Conservation (phyloP, 2,329 filamentous ascomycete species). For the Fusarium multiceps region DNA sequence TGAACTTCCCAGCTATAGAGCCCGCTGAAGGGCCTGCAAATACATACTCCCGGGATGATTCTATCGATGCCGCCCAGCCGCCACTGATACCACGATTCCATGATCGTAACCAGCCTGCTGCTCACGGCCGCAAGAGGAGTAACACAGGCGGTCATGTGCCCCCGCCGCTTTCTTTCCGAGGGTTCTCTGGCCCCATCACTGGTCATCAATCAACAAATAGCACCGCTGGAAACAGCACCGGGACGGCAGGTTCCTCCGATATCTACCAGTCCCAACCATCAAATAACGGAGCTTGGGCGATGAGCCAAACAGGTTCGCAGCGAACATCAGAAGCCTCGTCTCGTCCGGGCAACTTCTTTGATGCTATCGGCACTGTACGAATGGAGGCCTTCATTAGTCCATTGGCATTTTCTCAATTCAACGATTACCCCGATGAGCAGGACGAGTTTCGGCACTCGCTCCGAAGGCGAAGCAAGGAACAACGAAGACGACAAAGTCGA, state of each 20-base stretch:
- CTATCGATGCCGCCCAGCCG: conserved; percentile 73
- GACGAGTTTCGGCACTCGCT: conserved; percentile 62
- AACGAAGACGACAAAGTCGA: conserved; percentile 63
- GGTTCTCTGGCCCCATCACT: conserved; percentile 72
- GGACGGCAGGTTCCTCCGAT: conserved; percentile 70
- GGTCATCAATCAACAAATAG: conserved; percentile 64
- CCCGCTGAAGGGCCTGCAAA: conserved; percentile 53
- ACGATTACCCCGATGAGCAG: conserved; percentile 60
- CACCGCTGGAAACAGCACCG: conserved; percentile 67
- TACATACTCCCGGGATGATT: conserved; percentile 60
- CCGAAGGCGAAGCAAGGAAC: conserved; percentile 66
- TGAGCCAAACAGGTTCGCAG: conserved; percentile 59
- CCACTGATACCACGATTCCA: conserved; percentile 78
- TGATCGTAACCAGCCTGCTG: conserved; percentile 61
- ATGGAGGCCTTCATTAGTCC: conserved; percentile 96
- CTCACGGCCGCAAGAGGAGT: conserved; percentile 86
- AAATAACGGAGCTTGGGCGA: conserved; percentile 57
- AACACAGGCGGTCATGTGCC: conserved; percentile 83
- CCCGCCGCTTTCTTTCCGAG: conserved; percentile 79
- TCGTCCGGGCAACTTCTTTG: conserved; percentile 75
- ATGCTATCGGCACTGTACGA: conserved; percentile 87
- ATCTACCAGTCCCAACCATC: conserved; percentile 67
- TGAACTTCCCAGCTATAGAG: conserved; percentile 55
- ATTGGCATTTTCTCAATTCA: conserved; percentile 61
- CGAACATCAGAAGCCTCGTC: conserved; percentile 68